Evolutionary conservation across 495 filamentous ascomycete species (phyloP).

Genomic region (Talaromyces trachyspermus): DNA sequence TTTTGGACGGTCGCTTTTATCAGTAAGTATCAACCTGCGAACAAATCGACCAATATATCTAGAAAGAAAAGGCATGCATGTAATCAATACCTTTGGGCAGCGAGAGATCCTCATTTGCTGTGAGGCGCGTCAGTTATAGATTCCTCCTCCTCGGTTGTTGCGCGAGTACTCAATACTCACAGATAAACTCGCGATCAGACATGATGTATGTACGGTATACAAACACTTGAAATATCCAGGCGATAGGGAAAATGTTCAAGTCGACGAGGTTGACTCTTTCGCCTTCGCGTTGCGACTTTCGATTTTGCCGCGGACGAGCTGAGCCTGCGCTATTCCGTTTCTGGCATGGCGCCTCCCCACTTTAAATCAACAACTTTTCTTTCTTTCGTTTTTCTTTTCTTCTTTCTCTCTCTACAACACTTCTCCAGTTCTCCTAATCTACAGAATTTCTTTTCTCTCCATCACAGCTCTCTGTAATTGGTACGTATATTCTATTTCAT

Average conservation of each 20-base stretch:
- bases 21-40: slow-evolving; percentile 4
- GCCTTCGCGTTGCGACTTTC: not conserved
- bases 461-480: slow-evolving; percentile 18
- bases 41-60: not conserved
- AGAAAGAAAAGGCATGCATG: not conserved
- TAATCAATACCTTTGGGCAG: slow-evolving; percentile 73
- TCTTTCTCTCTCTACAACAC: slow-evolving; percentile 17
- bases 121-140: slow-evolving; percentile 15
- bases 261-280: slow-evolving; percentile 2
- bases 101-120: slow-evolving; percentile 86
- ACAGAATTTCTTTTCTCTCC: slow-evolving; percentile 5
- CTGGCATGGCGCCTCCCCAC: slow-evolving; percentile 5
- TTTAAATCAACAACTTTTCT: not conserved
- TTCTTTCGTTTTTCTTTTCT: slow-evolving; percentile 22
- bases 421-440: no score
- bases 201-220: slow-evolving; percentile 39
- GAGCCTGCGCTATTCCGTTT: not conserved
- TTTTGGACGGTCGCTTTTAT: slow-evolving; percentile 82
- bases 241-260: no score
- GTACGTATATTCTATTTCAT: slow-evolving; percentile 25
- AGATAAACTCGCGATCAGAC: slow-evolving; percentile 86
- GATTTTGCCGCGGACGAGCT: not conserved
- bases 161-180: slow-evolving; percentile 37
- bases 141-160: not conserved
- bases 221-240: no score